Conservation (phyloP, 441 rosid genomes). For the Bocquillonia castaneifolia region DNA sequence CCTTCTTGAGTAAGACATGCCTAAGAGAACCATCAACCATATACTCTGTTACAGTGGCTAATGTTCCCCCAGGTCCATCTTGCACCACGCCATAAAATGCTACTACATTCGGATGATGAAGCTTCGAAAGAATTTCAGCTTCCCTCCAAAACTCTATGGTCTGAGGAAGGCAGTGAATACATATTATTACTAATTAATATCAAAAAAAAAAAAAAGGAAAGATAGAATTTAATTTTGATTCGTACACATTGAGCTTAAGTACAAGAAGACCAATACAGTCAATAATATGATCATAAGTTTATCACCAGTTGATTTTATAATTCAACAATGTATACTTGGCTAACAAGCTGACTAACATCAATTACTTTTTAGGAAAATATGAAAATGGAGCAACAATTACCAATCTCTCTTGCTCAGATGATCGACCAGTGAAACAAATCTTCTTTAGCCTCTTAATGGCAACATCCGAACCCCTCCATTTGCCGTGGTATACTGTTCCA, state of each 20-base stretch:
- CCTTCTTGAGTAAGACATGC: slow-evolving; percentile 87
- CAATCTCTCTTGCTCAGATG: slow-evolving; percentile 86
- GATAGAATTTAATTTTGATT: neutral
- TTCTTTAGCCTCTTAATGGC: slow-evolving; percentile 91
- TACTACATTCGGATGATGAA: slow-evolving; percentile 92
- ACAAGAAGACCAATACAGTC: neutral
- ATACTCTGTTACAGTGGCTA: slow-evolving; percentile 91
- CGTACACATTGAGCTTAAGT: neutral
- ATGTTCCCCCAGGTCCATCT: slow-evolving; percentile 88
- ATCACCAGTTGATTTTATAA: neutral
- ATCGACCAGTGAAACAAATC: slow-evolving; percentile 79
- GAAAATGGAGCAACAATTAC: slow-evolving; percentile 28
- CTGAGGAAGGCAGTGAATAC: slow-evolving; percentile 39
- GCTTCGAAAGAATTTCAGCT: slow-evolving; percentile 89
- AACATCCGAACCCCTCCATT: slow-evolving; percentile 97
- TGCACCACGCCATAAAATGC: slow-evolving; percentile 97
- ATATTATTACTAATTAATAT: neutral
- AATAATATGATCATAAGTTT: neutral
- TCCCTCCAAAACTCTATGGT: slow-evolving; percentile 97
- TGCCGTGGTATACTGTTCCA: slow-evolving; percentile 95
- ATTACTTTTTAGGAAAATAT: neutral
- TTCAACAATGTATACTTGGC: neutral
- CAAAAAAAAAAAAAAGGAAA: neutral
- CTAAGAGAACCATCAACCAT: slow-evolving; percentile 99
- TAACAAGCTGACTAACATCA: neutral